Evolutionary conservation across 2,329 filamentous ascomycete species (phyloP).

Genomic region (Diaporthe destruens): DNA sequence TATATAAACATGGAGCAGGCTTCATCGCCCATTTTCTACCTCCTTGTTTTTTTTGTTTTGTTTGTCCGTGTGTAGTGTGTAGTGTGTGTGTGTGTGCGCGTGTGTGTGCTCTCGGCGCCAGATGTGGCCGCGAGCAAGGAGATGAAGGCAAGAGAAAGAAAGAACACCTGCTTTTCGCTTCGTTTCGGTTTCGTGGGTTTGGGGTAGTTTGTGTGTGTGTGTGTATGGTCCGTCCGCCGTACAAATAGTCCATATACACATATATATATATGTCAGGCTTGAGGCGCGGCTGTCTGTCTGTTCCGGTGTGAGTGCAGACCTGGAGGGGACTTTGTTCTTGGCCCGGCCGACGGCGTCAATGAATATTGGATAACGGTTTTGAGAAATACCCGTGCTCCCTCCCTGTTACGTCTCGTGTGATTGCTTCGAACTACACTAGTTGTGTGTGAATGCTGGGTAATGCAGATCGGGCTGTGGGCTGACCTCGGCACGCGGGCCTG

Average conservation of each 20-base stretch:
- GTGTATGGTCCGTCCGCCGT: neutral
- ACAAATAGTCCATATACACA: slow-evolving; percentile 4
- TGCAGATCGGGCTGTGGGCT: too few relatives aligned
- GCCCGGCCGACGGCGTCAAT: slow-evolving; percentile 1
- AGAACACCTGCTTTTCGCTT: neutral
- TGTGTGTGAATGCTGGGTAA: too few relatives aligned
- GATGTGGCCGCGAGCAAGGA: neutral
- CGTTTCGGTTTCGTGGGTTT: slow-evolving; percentile 16
- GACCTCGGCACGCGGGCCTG: too few relatives aligned
- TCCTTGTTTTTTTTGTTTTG: slow-evolving; percentile 1
- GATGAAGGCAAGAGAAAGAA: neutral
- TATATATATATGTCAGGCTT: slow-evolving; percentile 4
- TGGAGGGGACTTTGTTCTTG: neutral
- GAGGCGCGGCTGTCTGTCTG: neutral
- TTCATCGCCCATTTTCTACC: slow-evolving; percentile 27
- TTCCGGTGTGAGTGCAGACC: neutral
- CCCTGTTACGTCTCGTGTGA: neutral
- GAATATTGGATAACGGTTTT: slow-evolving; percentile 17
- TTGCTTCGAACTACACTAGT: too few relatives aligned
- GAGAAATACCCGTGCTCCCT: neutral
- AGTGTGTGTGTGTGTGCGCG: too few relatives aligned
- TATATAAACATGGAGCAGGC: slow-evolving; percentile 34
- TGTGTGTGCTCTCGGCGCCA: neutral
- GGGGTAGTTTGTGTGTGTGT: neutral
- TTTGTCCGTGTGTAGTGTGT: too few relatives aligned